Evolutionary conservation across 345 rosid genomes (phyloP).

Genomic region (Gossypium sturtianum): DNA sequence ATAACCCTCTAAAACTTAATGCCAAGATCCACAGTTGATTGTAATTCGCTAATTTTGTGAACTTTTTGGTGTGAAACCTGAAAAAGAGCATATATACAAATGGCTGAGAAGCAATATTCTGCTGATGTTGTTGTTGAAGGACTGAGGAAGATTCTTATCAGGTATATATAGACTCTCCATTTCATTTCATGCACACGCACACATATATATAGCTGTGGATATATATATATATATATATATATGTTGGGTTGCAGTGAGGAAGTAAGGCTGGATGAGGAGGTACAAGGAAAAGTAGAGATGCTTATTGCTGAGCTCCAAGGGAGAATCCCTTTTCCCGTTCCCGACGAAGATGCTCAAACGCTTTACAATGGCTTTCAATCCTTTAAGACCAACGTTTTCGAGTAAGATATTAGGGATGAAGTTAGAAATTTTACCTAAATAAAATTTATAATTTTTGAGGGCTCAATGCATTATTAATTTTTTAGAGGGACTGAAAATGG

Average conservation of each 20-base stretch:
- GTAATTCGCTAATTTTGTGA: too few species aligned
- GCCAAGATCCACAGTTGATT: too few species aligned
- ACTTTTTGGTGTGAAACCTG: too few species aligned
- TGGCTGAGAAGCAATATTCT: not conserved
- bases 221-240: not conserved
- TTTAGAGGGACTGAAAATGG: too few species aligned
- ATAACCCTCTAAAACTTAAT: too few species aligned
- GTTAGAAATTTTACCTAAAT: too few species aligned
- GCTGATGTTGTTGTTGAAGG: conserved; percentile 6
- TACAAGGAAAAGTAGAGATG: conserved; percentile 8
- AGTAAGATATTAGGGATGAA: conserved; percentile 27
- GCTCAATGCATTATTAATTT: not conserved
- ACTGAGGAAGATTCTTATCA: conserved; percentile 9
- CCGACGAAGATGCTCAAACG: conserved; percentile 32
- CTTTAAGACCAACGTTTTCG: conserved; percentile 80
- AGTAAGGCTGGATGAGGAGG: not conserved
- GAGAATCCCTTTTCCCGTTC: too few species aligned
- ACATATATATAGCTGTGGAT: not conserved
- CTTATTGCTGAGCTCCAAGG: conserved; percentile 6
- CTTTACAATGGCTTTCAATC: conserved; percentile 57
- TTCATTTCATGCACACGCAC: not conserved
- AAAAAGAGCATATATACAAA: not conserved
- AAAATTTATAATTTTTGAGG: too few species aligned
- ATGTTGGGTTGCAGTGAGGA: conserved; percentile 3
- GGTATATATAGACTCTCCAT: not conserved